These are phyloP conservation scores for Coemansia sp. DNA, from an alignment of 192 early-diverging fungal genomes.

Conservation along the genomic window DNA sequence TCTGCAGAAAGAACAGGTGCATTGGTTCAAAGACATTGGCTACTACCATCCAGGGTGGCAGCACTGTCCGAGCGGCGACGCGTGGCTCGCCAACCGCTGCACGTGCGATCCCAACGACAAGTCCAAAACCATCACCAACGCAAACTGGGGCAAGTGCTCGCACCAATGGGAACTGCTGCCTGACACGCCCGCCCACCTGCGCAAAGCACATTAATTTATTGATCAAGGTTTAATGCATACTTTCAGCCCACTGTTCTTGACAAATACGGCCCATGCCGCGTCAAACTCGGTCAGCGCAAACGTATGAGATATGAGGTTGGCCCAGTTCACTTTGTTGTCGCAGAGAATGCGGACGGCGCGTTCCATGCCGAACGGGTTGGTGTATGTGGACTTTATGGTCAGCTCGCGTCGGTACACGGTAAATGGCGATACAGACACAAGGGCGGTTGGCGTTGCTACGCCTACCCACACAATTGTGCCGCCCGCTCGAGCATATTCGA, in stretches of 20 bases:
- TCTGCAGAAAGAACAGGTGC: constrained; percentile 57
- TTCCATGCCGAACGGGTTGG: constrained; percentile 56
- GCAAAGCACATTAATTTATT: background rate
- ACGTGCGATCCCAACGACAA: constrained; percentile 47
- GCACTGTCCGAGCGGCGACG: constrained; percentile 50
- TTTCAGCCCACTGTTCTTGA: constrained; percentile 44
- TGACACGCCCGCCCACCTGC: constrained; percentile 6
- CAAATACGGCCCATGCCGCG: constrained; percentile 53
- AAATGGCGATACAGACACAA: constrained; percentile 50
- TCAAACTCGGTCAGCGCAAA: constrained; percentile 53
- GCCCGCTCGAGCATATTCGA: constrained; percentile 47
- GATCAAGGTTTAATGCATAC: constrained; percentile 49
- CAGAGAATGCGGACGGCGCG: constrained; percentile 54
- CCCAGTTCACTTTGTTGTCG: constrained; percentile 44
- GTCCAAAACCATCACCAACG: constrained; percentile 41
- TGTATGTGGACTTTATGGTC: constrained; percentile 57
- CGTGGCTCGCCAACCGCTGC: constrained; percentile 41
- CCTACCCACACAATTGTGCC: constrained; percentile 58
- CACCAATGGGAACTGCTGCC: constrained; percentile 44
- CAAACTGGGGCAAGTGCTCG: constrained; percentile 53
- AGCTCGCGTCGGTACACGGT: constrained; percentile 57
- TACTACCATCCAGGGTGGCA: constrained; percentile 68
- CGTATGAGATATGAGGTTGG: constrained; percentile 47
- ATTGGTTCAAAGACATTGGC: constrained; percentile 73
- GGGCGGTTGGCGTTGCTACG: constrained; percentile 51